Evolutionary conservation across 2,329 filamentous ascomycete genomes (phyloP).

Genomic region (Colletotrichum chlorophyti): DNA sequence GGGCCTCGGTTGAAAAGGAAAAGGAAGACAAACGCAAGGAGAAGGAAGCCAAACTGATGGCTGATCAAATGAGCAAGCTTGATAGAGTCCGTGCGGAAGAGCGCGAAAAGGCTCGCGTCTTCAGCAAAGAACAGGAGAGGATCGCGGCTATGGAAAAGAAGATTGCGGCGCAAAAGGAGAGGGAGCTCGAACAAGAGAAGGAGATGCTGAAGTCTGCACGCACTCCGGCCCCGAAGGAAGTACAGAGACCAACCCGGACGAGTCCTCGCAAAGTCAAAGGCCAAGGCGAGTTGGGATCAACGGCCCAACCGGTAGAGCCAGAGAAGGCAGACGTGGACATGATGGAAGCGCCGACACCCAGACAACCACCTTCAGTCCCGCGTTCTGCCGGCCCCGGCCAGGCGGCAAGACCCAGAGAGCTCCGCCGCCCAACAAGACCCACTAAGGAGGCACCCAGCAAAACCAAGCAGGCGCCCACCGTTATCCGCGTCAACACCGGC

Average conservation of each 20-base stretch:
- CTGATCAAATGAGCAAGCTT: conserved; percentile 66
- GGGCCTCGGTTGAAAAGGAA: conserved; percentile 67
- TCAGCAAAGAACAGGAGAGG: conserved; percentile 64
- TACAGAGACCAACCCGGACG: conserved; percentile 32
- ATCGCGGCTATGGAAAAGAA: conserved; percentile 60
- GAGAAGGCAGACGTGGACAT: conserved; percentile 60
- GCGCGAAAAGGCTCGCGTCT: conserved; percentile 68
- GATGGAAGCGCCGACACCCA: conserved; percentile 58
- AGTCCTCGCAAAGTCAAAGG: conserved; percentile 60
- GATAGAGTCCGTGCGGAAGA: conserved; percentile 75
- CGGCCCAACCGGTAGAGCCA: conserved; percentile 32
- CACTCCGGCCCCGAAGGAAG: too few relatives aligned
- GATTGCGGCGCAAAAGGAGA: conserved; percentile 54
- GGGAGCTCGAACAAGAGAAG: conserved; percentile 21
- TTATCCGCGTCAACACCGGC: conserved; percentile 74
- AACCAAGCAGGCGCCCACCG: conserved; percentile 71
- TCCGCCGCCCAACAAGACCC: conserved; percentile 68
- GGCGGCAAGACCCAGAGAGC: conserved; percentile 56
- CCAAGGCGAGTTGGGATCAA: conserved; percentile 40
- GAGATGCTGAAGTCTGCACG: too few relatives aligned
- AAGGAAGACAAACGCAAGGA: conserved; percentile 71
- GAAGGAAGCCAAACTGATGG: conserved; percentile 67
- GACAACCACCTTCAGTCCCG: conserved; percentile 68
- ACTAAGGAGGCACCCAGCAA: conserved; percentile 65
- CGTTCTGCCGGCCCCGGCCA: conserved; percentile 56